These are phyloP conservation scores for Gardenia jasminoides DNA, from an alignment of 257 asterid genomes.

Conservation along the genomic window DNA sequence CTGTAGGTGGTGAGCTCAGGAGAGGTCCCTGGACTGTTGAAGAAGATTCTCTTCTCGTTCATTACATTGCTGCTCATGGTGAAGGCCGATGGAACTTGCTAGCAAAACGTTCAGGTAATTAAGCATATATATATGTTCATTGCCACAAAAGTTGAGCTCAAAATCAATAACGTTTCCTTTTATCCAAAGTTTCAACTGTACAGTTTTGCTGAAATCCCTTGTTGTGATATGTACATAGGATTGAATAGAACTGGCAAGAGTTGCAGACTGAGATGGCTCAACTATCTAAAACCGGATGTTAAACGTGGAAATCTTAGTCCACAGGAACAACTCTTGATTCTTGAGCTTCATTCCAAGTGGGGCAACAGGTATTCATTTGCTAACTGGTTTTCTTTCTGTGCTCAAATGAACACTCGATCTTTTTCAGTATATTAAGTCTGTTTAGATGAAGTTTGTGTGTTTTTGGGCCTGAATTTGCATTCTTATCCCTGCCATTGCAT, in stretches of 20 bases:
- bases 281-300: constrained; percentile 42
- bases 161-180: too few species aligned
- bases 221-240: constrained; percentile 16
- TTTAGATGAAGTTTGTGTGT: too few species aligned
- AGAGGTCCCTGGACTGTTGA: constrained; percentile 46
- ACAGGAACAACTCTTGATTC: constrained; percentile 36
- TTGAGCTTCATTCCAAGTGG: constrained; percentile 38
- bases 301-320: constrained; percentile 41
- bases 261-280: constrained; percentile 46
- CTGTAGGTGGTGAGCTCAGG: constrained; percentile 19
- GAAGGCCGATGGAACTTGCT: constrained; percentile 45
- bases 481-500: too few species aligned
- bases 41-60: constrained; percentile 38
- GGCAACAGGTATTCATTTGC: constrained; percentile 33
- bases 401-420: too few species aligned
- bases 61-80: constrained; percentile 33
- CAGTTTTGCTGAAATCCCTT: too few species aligned
- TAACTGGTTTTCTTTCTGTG: too few species aligned
- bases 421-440: too few species aligned
- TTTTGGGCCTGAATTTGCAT: too few species aligned
- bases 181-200: too few species aligned
- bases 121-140: too few species aligned
- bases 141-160: too few species aligned
- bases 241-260: constrained; percentile 44
- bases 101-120: constrained; percentile 36